Evolutionary conservation across 306 rosid genomes (phyloP), one percentile per base, ranked within the genome.

Genomic region (Cicer chorassanicum): DNA sequence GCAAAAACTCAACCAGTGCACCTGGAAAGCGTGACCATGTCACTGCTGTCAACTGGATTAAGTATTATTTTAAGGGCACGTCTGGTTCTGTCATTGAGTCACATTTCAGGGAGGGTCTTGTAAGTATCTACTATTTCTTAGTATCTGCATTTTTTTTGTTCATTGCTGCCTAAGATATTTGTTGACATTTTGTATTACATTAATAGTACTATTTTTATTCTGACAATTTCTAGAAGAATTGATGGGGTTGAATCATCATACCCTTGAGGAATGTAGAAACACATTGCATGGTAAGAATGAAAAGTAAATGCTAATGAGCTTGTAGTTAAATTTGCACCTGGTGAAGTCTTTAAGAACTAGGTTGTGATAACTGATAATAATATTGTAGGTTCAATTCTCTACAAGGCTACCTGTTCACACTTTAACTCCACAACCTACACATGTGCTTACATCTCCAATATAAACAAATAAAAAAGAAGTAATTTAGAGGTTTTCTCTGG

Each of bases 21-120:
- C 67, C 75, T 14, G 79, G 89, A 54, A 73, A 72, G 46, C 61
- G 74, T 10, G 60, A 77, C 63, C 84, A 54, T 65, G 85, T 89
- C 55, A 88, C 98, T 3, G 95, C 98, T 56, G 78, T 94, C 75
- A 91, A 85, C 53, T 91, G 98, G 98, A 81, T 91, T 43, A 90
- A 90, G 84, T 86, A 91, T 81, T 91, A 94, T 84, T 90, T 94
- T 67, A 84, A 87, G 65, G 97, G 86, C 68, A 74, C 86, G 64
- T 51, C 68, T 15, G 89, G 83, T 76, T 46, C 84, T 9, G 88
- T 77, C 41, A 86, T 91, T 44, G 96, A 87, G 73, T 88, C 96
- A 49, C 97, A 88, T 82, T 93, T 93, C 88, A 89, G 89, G 75
- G 85, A 86, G 51, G 94, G 94, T 72, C 98, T 91, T 43, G 98